Percentiles rank a stretch among this genome's conserved stretches.
Conservation (phyloP, 176 grass and related monocot genomes). For the Oryza glumipatula region DNA sequence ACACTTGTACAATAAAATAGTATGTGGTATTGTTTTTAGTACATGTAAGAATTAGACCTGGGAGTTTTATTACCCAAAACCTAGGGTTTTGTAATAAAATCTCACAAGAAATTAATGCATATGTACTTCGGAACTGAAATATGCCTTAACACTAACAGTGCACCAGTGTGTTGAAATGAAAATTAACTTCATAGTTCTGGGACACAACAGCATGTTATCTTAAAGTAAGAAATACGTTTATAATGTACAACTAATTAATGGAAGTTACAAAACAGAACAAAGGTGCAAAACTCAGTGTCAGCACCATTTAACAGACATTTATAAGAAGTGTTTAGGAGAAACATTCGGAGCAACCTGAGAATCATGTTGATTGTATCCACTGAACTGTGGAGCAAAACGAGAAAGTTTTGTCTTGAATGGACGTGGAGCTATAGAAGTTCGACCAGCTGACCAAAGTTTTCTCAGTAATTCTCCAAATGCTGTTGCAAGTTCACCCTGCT, state of each 20-base stretch:
- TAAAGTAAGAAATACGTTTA: not conserved
- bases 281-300: not conserved
- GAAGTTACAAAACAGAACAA: not conserved
- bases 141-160: not conserved
- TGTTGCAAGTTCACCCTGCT: slow-evolving; percentile 90
- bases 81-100: no score
- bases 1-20: no score
- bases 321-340: not conserved
- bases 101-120: not conserved
- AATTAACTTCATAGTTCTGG: not conserved
- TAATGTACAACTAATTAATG: not conserved
- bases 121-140: not conserved
- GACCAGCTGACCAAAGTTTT: slow-evolving; percentile 86
- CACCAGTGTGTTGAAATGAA: not conserved
- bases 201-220: not conserved
- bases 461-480: slow-evolving; percentile 90
- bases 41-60: no score
- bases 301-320: not conserved
- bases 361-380: slow-evolving; percentile 99
- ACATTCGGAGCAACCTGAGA: slow-evolving; percentile 68
- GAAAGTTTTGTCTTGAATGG: slow-evolving; percentile 90
- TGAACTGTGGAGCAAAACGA: slow-evolving; percentile 95
- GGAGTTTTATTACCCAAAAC: no score
- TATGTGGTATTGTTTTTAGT: no score
- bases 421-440: slow-evolving; percentile 80